Base-by-base conservation (phyloP, 2,329 filamentous ascomycete genomes). In the Cytospora leucostoma region DNA sequence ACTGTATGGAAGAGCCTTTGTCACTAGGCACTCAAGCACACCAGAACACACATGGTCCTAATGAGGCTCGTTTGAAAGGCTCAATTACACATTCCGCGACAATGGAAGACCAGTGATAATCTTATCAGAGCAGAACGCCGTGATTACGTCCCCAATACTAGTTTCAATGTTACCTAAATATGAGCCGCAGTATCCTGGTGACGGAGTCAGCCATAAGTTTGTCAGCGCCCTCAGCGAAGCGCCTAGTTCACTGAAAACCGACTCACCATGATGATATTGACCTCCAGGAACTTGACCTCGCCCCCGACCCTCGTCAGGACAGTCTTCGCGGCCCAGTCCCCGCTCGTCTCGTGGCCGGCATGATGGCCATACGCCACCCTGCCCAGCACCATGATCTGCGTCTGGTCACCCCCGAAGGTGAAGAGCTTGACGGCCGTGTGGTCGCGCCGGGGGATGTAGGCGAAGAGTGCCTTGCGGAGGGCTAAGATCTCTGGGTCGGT, bases 401-500 rank as follows among this genome's bases (percentile, higher is more conserved):
- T 35, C 33, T 55, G 52, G 52, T 55, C 52, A 6, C 37, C 12
- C 8, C 52, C 52, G 37, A 32, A 38, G 34, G 52, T 55, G 52
- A 34, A 55, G 1, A 55, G 4, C 33, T 55, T 38, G 52, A 35
- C 17, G 6, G 13, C 52, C 1, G 33, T 34, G 52, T 55, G 52
- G 4, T 55, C 52, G 34, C 52, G 52, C 10, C 17, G 33, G 34
- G 52, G 52, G 17, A 55, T 55, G 52, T 38, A 35, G 7, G 52
- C 52, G 21, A 55, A 55, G n/a, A 55, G 52, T 6, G 52, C 52
- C 19, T 33, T 55, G 27, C 52, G 52, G 13, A 55, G 52, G n/a
- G 27, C 15, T 7, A 55, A 19, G 33, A 55, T 55, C 33, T 32
- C 52, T 55, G 32, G n/a, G 4, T 13, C 52, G 27, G 33, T 47